Evolutionary conservation across 768 basidiomycete genomes (phyloP).

Genomic region (Auricularia heimuer): DNA sequence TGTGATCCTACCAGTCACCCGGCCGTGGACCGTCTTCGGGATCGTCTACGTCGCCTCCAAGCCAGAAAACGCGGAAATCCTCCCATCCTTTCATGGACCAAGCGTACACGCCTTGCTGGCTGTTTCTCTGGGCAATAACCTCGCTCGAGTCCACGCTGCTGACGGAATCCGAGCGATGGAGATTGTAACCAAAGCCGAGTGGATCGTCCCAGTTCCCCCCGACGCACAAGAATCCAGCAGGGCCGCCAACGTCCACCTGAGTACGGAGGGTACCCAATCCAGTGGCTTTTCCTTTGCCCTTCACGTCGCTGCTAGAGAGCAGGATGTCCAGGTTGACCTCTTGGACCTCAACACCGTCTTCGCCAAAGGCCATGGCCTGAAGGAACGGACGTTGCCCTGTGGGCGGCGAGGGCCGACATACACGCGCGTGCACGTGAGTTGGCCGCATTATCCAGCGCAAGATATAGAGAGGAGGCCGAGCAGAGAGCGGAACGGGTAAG

Average conservation of each 20-base stretch:
- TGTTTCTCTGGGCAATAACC: constrained; percentile 32
- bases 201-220: constrained; percentile 41
- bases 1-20: not conserved
- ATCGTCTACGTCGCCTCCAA: constrained; percentile 41
- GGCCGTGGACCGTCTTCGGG: not conserved
- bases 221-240: constrained; percentile 43
- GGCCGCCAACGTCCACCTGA: constrained; percentile 57
- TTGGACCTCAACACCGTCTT: constrained; percentile 64
- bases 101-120: constrained; percentile 62
- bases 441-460: constrained; percentile 53
- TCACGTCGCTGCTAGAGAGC: constrained; percentile 9
- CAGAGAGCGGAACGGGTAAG: constrained; percentile 41
- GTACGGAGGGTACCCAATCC: constrained; percentile 37
- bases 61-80: constrained; percentile 78
- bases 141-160: constrained; percentile 37
- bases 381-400: constrained; percentile 34
- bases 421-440: constrained; percentile 41
- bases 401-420: constrained; percentile 27
- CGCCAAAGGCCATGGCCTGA: constrained; percentile 61
- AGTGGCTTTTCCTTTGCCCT: constrained; percentile 37
- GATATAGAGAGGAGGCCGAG: constrained; percentile 41
- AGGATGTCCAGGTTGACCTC: constrained; percentile 52
- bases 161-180: constrained; percentile 32
- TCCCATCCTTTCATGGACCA: constrained; percentile 65
- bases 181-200: not conserved